Evolutionary conservation across 306 rosid genomes (phyloP), one percentile per base, ranked within the genome.

Genomic region (Cicer pinnatifidum): DNA sequence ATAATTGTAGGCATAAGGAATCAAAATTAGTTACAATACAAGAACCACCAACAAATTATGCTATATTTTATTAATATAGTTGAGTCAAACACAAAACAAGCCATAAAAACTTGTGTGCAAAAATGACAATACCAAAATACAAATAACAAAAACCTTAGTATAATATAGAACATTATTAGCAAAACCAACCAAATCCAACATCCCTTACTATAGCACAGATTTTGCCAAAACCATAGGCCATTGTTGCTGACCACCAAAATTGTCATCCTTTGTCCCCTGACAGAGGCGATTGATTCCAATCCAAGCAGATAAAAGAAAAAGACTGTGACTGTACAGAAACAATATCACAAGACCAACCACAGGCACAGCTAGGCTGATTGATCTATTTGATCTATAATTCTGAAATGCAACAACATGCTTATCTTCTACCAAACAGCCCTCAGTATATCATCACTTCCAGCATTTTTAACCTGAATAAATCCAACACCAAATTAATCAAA

Each of bases 341-440:
- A 44, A 43, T 53, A 44, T 39, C 60, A 38, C 57, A 73, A 66
- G 79, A 73, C 69, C 77, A 72, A 72, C 73, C 53, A 62, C 33
- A 69, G 16, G 38, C 64, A 72, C 48, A 46, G 70, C 57, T 38
- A 40, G 44, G 46, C 39, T 72, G 83, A 83, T 72, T 23, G 63
- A 57, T 20, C 38, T 56, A 56, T 56, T 56, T 82, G 80, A 80
- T 68, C 69, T 60, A 62, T 51, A 54, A 69, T 54, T 76, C 23
- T 64, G 76, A 75, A 78, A 72, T 64, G 59, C 44, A 41, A 59
- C 71, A 59, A 40, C 59, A 62, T 65, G 37, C 70, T 83, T 59
- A 46, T 58, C 59, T 47, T 82, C 93, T 89, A 92, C 45, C 88
- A 88, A 54, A 66, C 39, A 51, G 96, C 93, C 75, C 80, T 79